Percentiles rank a stretch among this genome's conserved stretches.
Conservation (phyloP, 208 protist genomes). For the Porcisia deanei region DNA sequence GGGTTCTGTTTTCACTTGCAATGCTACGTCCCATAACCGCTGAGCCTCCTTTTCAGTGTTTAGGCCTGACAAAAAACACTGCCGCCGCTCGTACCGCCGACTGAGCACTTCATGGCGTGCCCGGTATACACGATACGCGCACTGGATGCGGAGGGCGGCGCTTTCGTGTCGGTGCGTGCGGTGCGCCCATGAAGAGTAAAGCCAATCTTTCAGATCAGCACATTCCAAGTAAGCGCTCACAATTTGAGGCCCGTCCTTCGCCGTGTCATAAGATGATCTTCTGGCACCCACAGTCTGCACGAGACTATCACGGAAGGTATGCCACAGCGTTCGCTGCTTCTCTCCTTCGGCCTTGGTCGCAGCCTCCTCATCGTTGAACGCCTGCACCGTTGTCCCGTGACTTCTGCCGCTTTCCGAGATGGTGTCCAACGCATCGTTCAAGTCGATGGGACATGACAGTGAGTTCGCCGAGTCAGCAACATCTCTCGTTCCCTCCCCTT, state of each 20-base stretch:
- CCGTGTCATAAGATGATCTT: background rate
- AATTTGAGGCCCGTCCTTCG: conserved; percentile 21
- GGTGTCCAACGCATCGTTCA: background rate
- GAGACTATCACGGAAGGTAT: conserved; percentile 21
- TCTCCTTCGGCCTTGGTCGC: conserved; percentile 14
- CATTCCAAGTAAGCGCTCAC: conserved; percentile 47
- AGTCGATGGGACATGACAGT: background rate
- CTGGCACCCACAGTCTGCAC: background rate
- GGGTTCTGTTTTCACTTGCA: conserved; percentile 36
- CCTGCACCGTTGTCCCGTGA: background rate
- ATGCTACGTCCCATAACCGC: conserved; percentile 49
- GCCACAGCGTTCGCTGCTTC: conserved; percentile 38
- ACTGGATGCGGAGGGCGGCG: conserved; percentile 79
- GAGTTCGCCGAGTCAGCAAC: background rate
- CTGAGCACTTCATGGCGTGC: conserved; percentile 36
- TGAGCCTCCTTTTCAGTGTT: conserved; percentile 41
- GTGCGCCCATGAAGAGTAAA: conserved; percentile 59
- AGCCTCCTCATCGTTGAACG: background rate
- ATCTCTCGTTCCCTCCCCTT: conserved; percentile 6
- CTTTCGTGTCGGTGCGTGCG: conserved; percentile 84
- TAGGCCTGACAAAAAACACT: conserved; percentile 43
- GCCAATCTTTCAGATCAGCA: conserved; percentile 58
- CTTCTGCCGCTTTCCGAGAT: background rate
- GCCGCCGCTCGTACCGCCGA: conserved; percentile 45
- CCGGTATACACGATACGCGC: conserved; percentile 66